phyloP scores from a whole-genome alignment of 352 stramenopile species.

The Thalassiosira exigua region DNA sequence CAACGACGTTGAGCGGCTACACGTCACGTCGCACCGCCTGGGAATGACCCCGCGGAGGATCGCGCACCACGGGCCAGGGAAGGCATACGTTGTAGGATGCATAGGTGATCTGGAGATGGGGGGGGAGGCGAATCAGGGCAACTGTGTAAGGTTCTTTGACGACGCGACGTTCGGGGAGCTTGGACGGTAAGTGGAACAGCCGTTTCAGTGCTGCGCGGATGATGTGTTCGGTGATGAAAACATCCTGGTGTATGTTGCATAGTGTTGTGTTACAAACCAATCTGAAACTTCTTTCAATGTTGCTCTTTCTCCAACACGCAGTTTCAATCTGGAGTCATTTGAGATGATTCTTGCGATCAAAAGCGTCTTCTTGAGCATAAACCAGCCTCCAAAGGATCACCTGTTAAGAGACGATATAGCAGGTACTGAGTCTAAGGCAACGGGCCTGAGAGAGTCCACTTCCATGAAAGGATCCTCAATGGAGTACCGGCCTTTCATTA shows the following conservation, averaged over 20 bases:
- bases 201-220: too few relatives aligned
- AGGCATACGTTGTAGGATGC: conserved; percentile 82
- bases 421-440: too few relatives aligned
- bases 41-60: conserved; percentile 93
- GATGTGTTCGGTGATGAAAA: too few relatives aligned
- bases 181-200: conserved; percentile 74
- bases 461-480: too few relatives aligned
- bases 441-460: too few relatives aligned
- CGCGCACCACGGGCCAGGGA: conserved; percentile 81
- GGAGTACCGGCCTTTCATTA: conserved; percentile 62
- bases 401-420: too few relatives aligned
- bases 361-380: conserved; percentile 50
- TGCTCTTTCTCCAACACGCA: conserved; percentile 7
- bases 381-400: conserved; percentile 20
- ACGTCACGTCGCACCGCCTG: conserved; percentile 95
- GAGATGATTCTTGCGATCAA: conserved; percentile 81
- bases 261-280: too few relatives aligned
- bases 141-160: conserved; percentile 94
- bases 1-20: conserved; percentile 98
- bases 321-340: conserved; percentile 79
- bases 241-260: too few relatives aligned
- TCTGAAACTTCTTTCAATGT: too few relatives aligned
- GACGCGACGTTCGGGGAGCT: conserved; percentile 96
- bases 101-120: conserved; percentile 78
- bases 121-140: conserved; percentile 72